Conservation (phyloP, 352 stramenopile species). For the Phytopythium aichiense region DNA sequence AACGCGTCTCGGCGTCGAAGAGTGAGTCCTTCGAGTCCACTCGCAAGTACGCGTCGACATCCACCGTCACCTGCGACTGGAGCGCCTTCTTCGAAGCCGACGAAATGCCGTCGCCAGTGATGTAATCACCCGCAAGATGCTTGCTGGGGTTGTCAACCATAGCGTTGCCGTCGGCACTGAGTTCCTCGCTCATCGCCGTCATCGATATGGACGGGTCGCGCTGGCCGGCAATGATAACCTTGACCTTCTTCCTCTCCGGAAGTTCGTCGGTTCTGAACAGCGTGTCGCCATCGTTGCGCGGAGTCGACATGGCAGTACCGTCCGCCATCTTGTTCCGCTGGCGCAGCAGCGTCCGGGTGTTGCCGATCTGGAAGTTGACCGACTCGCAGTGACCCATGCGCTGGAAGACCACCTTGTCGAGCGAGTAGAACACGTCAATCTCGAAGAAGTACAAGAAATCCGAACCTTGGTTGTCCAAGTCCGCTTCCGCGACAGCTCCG, state of each 20-base stretch:
- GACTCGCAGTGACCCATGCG: conserved; percentile 66
- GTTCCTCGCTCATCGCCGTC: conserved; percentile 32
- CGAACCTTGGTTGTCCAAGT: conserved; percentile 34
- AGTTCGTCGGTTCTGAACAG: conserved; percentile 44
- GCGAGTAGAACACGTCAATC: conserved; percentile 76
- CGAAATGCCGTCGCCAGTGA: conserved; percentile 30
- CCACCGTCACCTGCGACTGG: conserved; percentile 20
- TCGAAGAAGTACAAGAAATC: conserved; percentile 88
- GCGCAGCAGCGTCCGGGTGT: conserved; percentile 77
- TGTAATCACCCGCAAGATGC: conserved; percentile 17
- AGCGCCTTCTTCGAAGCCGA: conserved; percentile 26
- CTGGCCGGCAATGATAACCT: conserved; percentile 34
- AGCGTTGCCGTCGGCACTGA: conserved; percentile 3
- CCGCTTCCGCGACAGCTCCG: conserved; percentile 14
- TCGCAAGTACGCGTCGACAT: conserved; percentile 41
- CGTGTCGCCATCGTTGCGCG: conserved; percentile 38
- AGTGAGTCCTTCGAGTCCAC: conserved; percentile 54
- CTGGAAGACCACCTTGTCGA: conserved; percentile 53
- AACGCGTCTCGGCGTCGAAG: conserved; percentile 32
- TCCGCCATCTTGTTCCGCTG: conserved; percentile 79
- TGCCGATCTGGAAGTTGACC: conserved; percentile 84
- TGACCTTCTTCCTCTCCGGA: conserved; percentile 82
- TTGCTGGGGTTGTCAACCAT: not conserved
- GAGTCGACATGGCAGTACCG: conserved; percentile 22
- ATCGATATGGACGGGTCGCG: conserved; percentile 28